These are phyloP conservation scores for Penicillium paneum DNA, from an alignment of 2,329 filamentous ascomycete genomes.

Conservation along the genomic window DNA sequence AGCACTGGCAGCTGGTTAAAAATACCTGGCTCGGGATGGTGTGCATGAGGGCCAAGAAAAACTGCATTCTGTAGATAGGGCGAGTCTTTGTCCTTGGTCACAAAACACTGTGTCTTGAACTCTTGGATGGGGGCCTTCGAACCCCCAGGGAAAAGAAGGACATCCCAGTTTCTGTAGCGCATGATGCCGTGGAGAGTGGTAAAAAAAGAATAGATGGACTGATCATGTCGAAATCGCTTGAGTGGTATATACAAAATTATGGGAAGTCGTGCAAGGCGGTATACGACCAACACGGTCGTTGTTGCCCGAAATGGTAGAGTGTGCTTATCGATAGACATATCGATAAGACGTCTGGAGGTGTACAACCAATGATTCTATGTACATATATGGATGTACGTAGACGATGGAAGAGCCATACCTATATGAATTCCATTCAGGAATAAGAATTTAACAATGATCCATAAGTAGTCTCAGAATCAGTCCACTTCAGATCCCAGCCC, in stretches of 20 bases:
- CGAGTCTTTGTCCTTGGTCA: constrained; percentile 57
- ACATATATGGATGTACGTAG: no score
- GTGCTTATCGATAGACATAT: not conserved
- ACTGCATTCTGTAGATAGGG: constrained; percentile 48
- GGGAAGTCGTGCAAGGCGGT: not conserved
- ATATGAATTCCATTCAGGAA: not conserved
- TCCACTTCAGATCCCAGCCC: not conserved
- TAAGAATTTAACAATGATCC: not conserved
- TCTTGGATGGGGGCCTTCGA: constrained; percentile 72
- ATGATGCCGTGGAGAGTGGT: constrained; percentile 48
- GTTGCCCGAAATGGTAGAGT: not conserved
- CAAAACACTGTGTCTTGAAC: constrained; percentile 75
- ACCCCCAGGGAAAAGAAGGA: constrained; percentile 70
- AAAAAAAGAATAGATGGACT: not conserved
- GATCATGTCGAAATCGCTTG: not conserved
- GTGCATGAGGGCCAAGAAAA: constrained; percentile 33
- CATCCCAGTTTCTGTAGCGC: constrained; percentile 84
- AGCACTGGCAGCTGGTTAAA: constrained; percentile 58
- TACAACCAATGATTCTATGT: no score
- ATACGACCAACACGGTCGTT: not conserved
- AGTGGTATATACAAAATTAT: not conserved
- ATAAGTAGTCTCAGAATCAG: not conserved
- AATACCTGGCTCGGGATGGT: constrained; percentile 25
- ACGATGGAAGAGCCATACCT: not conserved
- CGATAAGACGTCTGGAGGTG: no score